Base-by-base conservation (phyloP, 192 early-diverging fungal genomes). In the Thoreauomyces humboldtii region DNA sequence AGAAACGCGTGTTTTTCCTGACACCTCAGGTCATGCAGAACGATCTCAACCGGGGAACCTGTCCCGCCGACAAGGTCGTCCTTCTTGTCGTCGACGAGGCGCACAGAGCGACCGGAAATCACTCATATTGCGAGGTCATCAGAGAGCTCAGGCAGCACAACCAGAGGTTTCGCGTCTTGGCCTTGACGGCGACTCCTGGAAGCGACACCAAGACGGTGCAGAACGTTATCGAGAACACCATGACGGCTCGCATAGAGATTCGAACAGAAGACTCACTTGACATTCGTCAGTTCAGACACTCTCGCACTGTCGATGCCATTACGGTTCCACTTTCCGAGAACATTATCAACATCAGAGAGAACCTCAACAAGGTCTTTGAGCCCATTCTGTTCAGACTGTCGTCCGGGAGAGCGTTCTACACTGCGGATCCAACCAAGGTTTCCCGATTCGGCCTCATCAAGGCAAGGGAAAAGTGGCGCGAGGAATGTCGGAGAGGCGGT, bases 11-110 rank as follows among this genome's bases (percentile, higher is more conserved):
- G 34, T 88, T 94, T 41, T 97, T 92, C 70, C 71, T 88, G 9
- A 97, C 95, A 6, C 93, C 95, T 0, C 91, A 97, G 68, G 81
- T 89, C 17, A 69, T 95, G 29, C 83, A 91, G 31, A 95, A 97
- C 67, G 95, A 97, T 61, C 60, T 97, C 22, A 77, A 80, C 4
- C 62, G 73, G 0, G 83, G 80, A 3, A 82, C 79, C 11, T 91
- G 91, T 59, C 84, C 87, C 14, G 83, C 87, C 5, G 67, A 78
- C 24, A 70, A 84, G 9, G 77, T 96, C 69, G 74, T 77, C 4
- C 51, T 84, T 22, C 44, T 95, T n/a, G 92, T 97, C 7, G 75
- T 95, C 5, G 95, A 97, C 53, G 95, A 97, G 66, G 95, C 95
- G 0, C 95, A 97, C 70, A 74, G 88, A 7, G 91, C 93, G 4